Conservation (phyloP, 805 yeast genomes). For the Suhomyces pyralidae region DNA sequence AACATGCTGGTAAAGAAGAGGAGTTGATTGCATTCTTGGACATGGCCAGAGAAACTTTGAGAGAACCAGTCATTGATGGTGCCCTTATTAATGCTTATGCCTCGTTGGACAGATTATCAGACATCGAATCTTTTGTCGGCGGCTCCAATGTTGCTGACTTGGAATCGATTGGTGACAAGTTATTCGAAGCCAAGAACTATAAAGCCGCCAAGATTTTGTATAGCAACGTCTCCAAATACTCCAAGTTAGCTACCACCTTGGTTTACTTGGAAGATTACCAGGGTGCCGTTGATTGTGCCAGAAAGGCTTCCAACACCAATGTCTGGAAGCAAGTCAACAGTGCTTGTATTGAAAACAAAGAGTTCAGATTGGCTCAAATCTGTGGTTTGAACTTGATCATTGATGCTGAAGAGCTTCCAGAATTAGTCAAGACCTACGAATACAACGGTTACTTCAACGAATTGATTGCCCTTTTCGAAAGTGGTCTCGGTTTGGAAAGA, state of each 20-base stretch:
- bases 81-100: slow-evolving; percentile 89
- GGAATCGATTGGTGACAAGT: slow-evolving; percentile 87
- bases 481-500: slow-evolving; percentile 93
- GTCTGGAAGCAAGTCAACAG: slow-evolving; percentile 98
- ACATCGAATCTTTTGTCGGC: slow-evolving; percentile 78
- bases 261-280: slow-evolving; percentile 91
- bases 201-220: slow-evolving; percentile 90
- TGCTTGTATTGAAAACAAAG: slow-evolving; percentile 93
- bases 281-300: slow-evolving; percentile 96
- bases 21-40: slow-evolving; percentile 81
- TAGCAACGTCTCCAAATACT: slow-evolving; percentile 85
- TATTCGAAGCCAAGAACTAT: slow-evolving; percentile 77
- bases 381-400: slow-evolving; percentile 96
- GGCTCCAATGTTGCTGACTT: slow-evolving; percentile 91
- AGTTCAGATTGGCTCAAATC: slow-evolving; percentile 95
- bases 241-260: slow-evolving; percentile 93
- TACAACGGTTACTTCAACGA: slow-evolving; percentile 88
- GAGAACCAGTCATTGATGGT: slow-evolving; percentile 92
- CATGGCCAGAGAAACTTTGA: slow-evolving; percentile 88
- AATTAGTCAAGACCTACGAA: slow-evolving; percentile 83
- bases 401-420: slow-evolving; percentile 95
- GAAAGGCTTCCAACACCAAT: slow-evolving; percentile 89
- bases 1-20: slow-evolving; percentile 94
- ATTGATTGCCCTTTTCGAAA: slow-evolving; percentile 87
- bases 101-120: slow-evolving; percentile 65